Conservation (phyloP, 768 basidiomycete species). For the Auricularia auricula-judae region DNA sequence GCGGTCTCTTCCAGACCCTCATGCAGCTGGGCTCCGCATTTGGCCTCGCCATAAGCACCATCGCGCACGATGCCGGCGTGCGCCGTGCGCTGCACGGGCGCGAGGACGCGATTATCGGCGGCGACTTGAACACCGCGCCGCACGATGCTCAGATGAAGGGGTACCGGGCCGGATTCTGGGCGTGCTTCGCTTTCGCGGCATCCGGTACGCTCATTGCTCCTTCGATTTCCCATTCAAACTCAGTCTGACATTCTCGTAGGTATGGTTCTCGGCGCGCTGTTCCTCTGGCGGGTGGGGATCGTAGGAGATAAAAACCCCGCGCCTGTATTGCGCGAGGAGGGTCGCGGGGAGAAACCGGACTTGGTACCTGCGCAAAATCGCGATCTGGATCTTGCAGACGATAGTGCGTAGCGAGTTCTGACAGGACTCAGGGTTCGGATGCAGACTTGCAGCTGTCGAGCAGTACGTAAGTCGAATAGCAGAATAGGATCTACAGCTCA, state of each 20-base stretch:
- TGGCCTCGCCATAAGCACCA: slow-evolving; percentile 61
- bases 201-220: slow-evolving; percentile 26
- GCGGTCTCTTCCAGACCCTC: neutral
- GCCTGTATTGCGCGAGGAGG: no score
- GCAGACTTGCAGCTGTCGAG: no score
- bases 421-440: no score
- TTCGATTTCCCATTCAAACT: neutral
- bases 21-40: slow-evolving; percentile 54
- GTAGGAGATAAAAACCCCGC: neutral
- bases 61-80: slow-evolving; percentile 52
- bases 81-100: slow-evolving; percentile 18
- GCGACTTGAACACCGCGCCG: slow-evolving; percentile 22
- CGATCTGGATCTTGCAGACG: no score
- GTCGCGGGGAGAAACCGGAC: no score
- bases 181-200: slow-evolving; percentile 47
- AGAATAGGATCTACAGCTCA: no score
- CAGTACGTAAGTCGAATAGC: no score
- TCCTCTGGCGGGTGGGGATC: neutral
- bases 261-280: neutral
- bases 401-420: no score
- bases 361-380: no score
- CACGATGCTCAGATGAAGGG: slow-evolving; percentile 31
- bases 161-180: slow-evolving; percentile 59
- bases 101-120: slow-evolving; percentile 21
- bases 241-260: neutral